Base-by-base conservation (phyloP, 2,329 filamentous ascomycete species). In the Sphaerulina vaccinii region DNA sequence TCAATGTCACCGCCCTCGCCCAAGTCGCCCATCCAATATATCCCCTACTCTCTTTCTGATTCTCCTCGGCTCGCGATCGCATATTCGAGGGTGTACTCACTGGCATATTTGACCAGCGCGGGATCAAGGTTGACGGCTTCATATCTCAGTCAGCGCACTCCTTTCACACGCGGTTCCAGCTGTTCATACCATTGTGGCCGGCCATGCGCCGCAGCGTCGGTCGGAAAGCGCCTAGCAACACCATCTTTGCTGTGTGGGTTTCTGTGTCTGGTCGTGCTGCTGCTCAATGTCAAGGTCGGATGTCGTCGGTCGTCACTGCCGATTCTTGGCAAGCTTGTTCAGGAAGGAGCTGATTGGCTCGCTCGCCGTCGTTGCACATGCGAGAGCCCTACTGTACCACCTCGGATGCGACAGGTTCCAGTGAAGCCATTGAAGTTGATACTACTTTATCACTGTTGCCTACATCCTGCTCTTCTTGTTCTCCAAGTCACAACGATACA, bases 21-120 rank as follows among this genome's bases (percentile, higher is more conserved):
- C 24, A 10, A 2, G 3, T 35, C 24, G 18, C 41, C 27, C 45
- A 1, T 32, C 24, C 38, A 32, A 40, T 52, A 13, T 16, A 19
- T 37, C 4, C 43, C 51, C 41, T 40, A 46, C 19, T 33, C 15
- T 10, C 27, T 23, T 35, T 24, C 16, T 41, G 23, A 2, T 29
- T 8, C 13, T 37, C 21, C 19, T 36, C 9, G n/a, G 38, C 33
- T 16, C 10, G 22, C 15, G 16, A 27, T 46, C 18, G 13, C 23
- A n/a, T 10, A 13, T 33, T 41, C 13, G n/a, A 33, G 55, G 72
- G 70, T 71, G 58, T 57, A 68, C 70, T 63, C 74, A 78, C 71
- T 72, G 68, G 70, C 71, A 73, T 78, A 81, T 76, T 76, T 75
- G 68, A 76, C 72, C 69, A 81, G 67, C 61, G 79, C 79, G 62